Base-by-base conservation (phyloP, 495 filamentous ascomycete genomes). In the Diplogelasinospora grovesii region DNA sequence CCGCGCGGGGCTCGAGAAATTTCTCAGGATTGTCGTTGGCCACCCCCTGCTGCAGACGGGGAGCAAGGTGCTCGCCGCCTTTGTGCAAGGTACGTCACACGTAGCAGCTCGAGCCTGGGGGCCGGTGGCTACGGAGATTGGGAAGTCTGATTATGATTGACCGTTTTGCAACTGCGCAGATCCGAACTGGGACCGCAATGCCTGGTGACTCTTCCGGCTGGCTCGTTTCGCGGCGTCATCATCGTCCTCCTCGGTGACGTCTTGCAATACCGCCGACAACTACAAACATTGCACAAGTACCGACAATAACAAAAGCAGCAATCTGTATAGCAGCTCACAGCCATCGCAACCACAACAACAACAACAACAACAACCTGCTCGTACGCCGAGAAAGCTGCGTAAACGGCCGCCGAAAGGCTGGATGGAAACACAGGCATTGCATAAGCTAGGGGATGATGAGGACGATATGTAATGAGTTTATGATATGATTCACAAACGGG, bases 31-130 rank as follows among this genome's bases (percentile, higher is more conserved):
- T 50, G 92, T 98, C 3, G 92, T 95, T 0, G 89, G 92, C 0
- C 92, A 98, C 65, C 92, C 92, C 41, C 70, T 98, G 46, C 65
- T 98, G 67, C 92, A 98, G 78, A 97, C 93, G 22, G 93, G 93
- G 36, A 95, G 88, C 59, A 95, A 96, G 65, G 92, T 97, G 43
- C 61, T 98, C 50, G 89, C 86, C 14, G 84, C 84, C 37, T 98
- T 95, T 66, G 90, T 98, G 57, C 92, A 98, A 61, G 89, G 89
- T 93, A 50, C 58, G 83, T 75, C n/a, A n/a, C n/a, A n/a, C n/a
- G n/a, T n/a, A n/a, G n/a, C n/a, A n/a, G n/a, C n/a, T n/a, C n/a
- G n/a, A n/a, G n/a, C n/a, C n/a, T n/a, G n/a, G n/a, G n/a, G n/a
- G n/a, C n/a, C n/a, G n/a, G n/a, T n/a, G n/a, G n/a, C n/a, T n/a